Evolutionary conservation across 192 early-diverging fungal species (phyloP).

Genomic region (Powellomyces hirtus): DNA sequence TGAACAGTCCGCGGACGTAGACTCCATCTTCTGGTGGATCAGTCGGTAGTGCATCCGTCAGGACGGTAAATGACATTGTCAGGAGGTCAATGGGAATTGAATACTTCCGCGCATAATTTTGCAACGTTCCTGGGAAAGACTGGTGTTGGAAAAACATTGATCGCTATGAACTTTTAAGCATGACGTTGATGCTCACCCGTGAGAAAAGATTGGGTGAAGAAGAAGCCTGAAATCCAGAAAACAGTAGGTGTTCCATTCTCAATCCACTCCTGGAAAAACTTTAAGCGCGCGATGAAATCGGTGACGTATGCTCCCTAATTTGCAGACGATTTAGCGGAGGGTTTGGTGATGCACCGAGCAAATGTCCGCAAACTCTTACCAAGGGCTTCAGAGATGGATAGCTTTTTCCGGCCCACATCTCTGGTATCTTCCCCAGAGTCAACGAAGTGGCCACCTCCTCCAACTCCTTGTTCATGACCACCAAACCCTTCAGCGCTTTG

Average conservation of each 20-base stretch:
- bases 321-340: background rate
- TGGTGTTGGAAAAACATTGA: background rate
- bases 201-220: slow-evolving; percentile 63
- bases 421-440: slow-evolving; percentile 55
- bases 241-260: slow-evolving; percentile 51
- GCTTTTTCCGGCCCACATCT: slow-evolving; percentile 59
- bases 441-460: slow-evolving; percentile 55
- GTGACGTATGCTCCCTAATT: slow-evolving; percentile 51
- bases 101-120: slow-evolving; percentile 66
- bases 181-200: slow-evolving; percentile 42
- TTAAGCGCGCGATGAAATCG: slow-evolving; percentile 52
- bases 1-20: slow-evolving; percentile 54
- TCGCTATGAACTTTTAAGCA: background rate
- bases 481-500: slow-evolving; percentile 62
- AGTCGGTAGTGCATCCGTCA: slow-evolving; percentile 37
- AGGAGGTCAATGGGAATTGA: slow-evolving; percentile 64
- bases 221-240: slow-evolving; percentile 67
- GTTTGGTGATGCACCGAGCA: background rate
- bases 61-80: slow-evolving; percentile 51
- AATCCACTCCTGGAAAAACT: slow-evolving; percentile 57
- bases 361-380: slow-evolving; percentile 19
- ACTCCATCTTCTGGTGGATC: slow-evolving; percentile 50
- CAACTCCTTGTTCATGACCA: slow-evolving; percentile 64
- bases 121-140: slow-evolving; percentile 44
- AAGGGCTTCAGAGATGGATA: slow-evolving; percentile 62